Evolutionary conservation across 1,284 basidiomycete genomes (phyloP), one percentile per base, ranked within the genome.

Genomic region (Malassezia sp.): DNA sequence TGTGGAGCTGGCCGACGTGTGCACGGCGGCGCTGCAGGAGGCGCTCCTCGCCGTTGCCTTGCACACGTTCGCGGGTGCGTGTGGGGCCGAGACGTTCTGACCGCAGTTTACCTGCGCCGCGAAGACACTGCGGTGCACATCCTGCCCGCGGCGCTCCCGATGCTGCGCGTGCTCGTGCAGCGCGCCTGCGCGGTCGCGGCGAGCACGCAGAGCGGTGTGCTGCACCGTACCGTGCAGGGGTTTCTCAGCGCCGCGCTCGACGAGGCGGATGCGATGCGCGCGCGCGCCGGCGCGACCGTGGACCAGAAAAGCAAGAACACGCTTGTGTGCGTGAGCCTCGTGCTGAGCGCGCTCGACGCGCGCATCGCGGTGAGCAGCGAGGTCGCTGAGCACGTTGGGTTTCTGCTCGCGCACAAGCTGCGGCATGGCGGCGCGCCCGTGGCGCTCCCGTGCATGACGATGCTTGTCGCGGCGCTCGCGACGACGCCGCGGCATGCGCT

Each of bases 391-490:
- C 30, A 43, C 24, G 46, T 30, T 12, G 40, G 26, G 23, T 33
- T 46, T 52, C 27, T 49, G 18, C 37, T 45, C 11, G 33, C 20
- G 8, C 28, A 29, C 12, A 29, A 43, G 33, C 38, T 57, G 23
- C 32, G 33, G 5, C 42, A 51, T n/a, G 42, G 49, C 47, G 71
- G 82, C 79, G 75, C 83, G 24, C 81, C 83, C 0, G 69, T 87
- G 4, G 86, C 88, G 2, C 79, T 84, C 1, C 86, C 95, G 60
- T 93, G 90, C 62, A 78, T 83, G 0, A 88, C 87, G 0, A 72
- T 12, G 76, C 80, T 4, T 73, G 77, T 10, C 73, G 48, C 58
- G n/a, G 47, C 50, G 2, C 54, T 22, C 17, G 79, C 5, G 79
- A 80, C 38, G 77, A 80, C 63, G 61, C 77, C 0, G 71, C 27